phyloP scores from a whole-genome alignment of 179 eudicot species.

The Silene coronaria region DNA sequence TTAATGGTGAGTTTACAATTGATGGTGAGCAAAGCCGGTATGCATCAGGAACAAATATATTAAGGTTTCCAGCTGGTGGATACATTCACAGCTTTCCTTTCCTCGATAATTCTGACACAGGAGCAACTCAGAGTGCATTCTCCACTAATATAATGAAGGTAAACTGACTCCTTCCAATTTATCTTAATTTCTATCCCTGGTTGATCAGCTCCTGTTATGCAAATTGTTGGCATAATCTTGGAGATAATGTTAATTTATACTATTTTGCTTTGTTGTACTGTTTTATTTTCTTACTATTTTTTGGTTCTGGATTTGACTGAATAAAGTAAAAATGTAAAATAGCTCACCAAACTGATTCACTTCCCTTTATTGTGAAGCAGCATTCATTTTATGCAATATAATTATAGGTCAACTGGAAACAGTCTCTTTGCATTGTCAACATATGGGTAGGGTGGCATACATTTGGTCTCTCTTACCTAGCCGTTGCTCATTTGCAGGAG shows the following conservation, averaged over 20 bases:
- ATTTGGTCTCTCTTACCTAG: neutral
- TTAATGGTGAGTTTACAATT: constrained; percentile 81
- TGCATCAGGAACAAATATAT: constrained; percentile 87
- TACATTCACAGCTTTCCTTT: constrained; percentile 88
- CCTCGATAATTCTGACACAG: constrained; percentile 76
- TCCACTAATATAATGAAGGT: constrained; percentile 60
- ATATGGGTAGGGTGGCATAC: neutral
- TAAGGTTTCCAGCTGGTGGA: constrained; percentile 84
- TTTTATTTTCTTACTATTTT: neutral
- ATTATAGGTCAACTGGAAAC: neutral
- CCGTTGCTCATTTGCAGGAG: too few relatives aligned
- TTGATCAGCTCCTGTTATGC: neutral
- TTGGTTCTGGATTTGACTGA: neutral
- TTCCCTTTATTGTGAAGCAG: neutral
- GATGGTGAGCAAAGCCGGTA: constrained; percentile 82
- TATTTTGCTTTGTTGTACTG: neutral
- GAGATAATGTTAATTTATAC: neutral
- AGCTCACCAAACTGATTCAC: too few relatives aligned
- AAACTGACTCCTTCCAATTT: constrained; percentile 17
- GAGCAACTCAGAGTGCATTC: constrained; percentile 67
- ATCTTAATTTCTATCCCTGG: neutral
- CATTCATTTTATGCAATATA: neutral
- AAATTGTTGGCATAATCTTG: neutral
- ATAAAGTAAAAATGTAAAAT: too few relatives aligned
- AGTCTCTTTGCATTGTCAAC: neutral